A percentile compares a stretch with the other conserved stretches of the same genome.
Conservation (phyloP, 1,139 yeast genomes). For the Torulaspora pretoriensis region DNA sequence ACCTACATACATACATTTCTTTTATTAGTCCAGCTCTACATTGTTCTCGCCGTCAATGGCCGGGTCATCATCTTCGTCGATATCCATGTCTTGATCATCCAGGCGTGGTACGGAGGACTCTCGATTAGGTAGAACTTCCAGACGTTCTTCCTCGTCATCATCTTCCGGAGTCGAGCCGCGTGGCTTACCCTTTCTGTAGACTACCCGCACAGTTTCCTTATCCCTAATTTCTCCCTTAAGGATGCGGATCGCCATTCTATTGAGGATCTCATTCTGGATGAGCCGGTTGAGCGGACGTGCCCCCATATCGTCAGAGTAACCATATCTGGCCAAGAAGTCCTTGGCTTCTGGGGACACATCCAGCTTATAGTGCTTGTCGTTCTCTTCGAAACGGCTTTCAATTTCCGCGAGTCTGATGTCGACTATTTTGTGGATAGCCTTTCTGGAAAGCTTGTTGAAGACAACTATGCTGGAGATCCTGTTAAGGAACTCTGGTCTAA, state of each 20-base stretch:
- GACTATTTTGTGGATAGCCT: constrained; percentile 89
- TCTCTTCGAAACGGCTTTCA: constrained; percentile 75
- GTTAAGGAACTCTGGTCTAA: constrained; percentile 96
- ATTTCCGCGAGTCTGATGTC: constrained; percentile 78
- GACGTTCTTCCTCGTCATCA: constrained; percentile 48
- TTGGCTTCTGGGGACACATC: constrained; percentile 68
- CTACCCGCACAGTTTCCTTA: constrained; percentile 74
- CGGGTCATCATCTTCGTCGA: constrained; percentile 38
- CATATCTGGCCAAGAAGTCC: constrained; percentile 75
- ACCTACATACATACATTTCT: background rate
- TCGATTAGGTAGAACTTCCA: constrained; percentile 84
- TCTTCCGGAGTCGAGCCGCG: constrained; percentile 70
- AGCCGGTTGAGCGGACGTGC: constrained; percentile 96
- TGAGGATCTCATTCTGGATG: constrained; percentile 82
- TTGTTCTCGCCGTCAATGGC: constrained; percentile 26
- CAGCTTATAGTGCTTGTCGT: constrained; percentile 71
- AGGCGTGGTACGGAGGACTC: constrained; percentile 46
- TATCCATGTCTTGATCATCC: constrained; percentile 46
- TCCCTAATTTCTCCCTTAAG: constrained; percentile 83
- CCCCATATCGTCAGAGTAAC: constrained; percentile 91
- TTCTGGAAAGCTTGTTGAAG: constrained; percentile 85
- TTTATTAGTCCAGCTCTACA: constrained; percentile 1
- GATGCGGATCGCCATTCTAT: constrained; percentile 80
- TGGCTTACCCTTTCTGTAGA: constrained; percentile 56
- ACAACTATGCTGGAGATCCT: constrained; percentile 90